Base-by-base conservation (phyloP, 164 flowering plant genomes). In the Euptelea pleiosperma region DNA sequence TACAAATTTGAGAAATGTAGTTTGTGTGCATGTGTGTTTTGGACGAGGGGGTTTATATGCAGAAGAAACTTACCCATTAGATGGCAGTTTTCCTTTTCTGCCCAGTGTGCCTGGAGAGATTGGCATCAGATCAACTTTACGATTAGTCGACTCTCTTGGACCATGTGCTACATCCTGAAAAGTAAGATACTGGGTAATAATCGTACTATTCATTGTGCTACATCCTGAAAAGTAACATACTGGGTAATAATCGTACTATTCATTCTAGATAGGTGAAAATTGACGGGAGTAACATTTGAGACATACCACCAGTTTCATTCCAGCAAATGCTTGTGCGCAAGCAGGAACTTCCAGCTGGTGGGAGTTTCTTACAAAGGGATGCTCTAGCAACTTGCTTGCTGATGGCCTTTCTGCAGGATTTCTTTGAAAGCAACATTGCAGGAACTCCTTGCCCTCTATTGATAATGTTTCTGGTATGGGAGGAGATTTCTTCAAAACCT, bases 401-500 rank as follows among this genome's bases (percentile, higher is more conserved):
- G 91, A 22, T 47, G 96, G 85, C 71, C 98, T 79, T 40, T 92
- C 91, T 31, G 87, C 88, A 58, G 98, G 98, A 46, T 87, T 87
- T 71, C 91, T 80, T n/a, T 36, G 71, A 52, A 92, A 87, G 77
- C 98, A 92, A 64, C 76, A 70, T 26, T 57, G 65, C n/a, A 92
- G 52, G 61, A 92, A 92, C 62, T 87, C 93, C 74, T 85, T 87
- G 18, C 93, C 96, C 30, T 86, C 86, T 9, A 74, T 25, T 62
- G 96, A 89, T 55, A 92, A 66, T 25, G 76, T 55, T 70, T 85
- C 88, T 9, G 98, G 98, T 55, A 92, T 70, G 10, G 87, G 80
- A 50, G 96, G 98, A 60, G 79, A 66, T 67, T 84, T 89, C 46
- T 53, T 78, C 76, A 87, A 37, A 40, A 82, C 93, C 71, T 89